Evolutionary conservation across 805 yeast species (phyloP), one percentile per base, ranked within the genome.

Genomic region (Starmerella scarabaei): DNA sequence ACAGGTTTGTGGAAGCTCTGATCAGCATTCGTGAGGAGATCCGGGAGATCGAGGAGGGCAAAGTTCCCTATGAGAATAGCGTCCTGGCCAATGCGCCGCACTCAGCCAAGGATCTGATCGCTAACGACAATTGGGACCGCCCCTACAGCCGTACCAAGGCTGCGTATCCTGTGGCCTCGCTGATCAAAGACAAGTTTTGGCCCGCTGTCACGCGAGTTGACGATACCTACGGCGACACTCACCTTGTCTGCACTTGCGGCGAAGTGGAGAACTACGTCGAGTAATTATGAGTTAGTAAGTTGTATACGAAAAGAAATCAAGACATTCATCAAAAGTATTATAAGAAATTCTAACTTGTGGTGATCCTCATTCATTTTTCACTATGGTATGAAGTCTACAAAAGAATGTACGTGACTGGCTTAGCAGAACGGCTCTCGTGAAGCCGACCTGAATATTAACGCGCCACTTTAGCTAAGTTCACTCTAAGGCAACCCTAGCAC

Each of bases 131-230:
- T 7, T 88, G 97, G 97, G 36, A 63, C 64, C 74, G 98, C 59
- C 93, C 94, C 1, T 91, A 91, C 64, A 70, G 94, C 2, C 73
- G 97, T 55, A 93, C 82, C 56, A 76, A 77, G 60, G 98, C 98
- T 7, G 97, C 91, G 12, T 91, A 75, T 60, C 97, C 98, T 37
- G 66, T 84, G 43, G 72, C 78, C n/a, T 73, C 68, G 56, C 69
- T 91, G 57, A 74, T 71, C 55, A 63, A 67, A 20, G 68, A 77
- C 60, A 91, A 91, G 63, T 80, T 85, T 58, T 91, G 98, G 98
- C 97, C 98, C 29, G 69, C 85, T 0, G 96, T 86, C 33, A 72
- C 94, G 9, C 75, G 98, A 61, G 71, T 88, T 40, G 94, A 91
- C 58, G 98, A 91, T 57, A 80, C 93, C 3, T 88, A 78, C 53